Percentiles rank a stretch among this genome's conserved stretches.
phyloP scores from a whole-genome alignment of 169 alveolate genomes.

The Plasmodium chabaudi region DNA sequence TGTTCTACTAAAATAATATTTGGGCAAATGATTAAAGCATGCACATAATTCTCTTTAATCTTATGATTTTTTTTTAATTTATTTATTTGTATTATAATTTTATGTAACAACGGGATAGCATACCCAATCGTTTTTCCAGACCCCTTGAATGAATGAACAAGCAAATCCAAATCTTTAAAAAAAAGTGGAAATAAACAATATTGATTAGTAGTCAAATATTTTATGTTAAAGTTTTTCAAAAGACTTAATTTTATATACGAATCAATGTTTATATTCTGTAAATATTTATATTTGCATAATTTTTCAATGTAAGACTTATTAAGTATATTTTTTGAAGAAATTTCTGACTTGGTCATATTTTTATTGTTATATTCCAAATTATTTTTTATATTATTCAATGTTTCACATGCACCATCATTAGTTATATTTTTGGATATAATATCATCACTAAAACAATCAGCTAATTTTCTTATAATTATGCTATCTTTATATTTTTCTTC shows the following conservation, averaged over 20 bases:
- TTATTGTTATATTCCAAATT: not conserved
- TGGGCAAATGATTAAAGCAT: slow-evolving; percentile 59
- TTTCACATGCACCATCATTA: not conserved
- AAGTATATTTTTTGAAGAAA: not conserved
- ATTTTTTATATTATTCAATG: not conserved
- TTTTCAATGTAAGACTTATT: not conserved
- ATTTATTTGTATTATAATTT: slow-evolving; percentile 50
- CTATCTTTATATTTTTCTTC: not conserved
- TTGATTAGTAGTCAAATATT: slow-evolving; percentile 61
- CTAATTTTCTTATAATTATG: not conserved
- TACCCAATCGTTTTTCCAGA: slow-evolving; percentile 58
- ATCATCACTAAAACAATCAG: not conserved
- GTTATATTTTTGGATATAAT: not conserved
- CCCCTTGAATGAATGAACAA: slow-evolving; percentile 46
- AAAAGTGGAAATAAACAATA: slow-evolving; percentile 58
- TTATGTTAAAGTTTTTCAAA: slow-evolving; percentile 38
- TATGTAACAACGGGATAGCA: slow-evolving; percentile 30
- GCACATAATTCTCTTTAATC: slow-evolving; percentile 29
- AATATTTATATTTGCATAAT: slow-evolving; percentile 1
- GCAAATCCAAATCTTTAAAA: slow-evolving; percentile 56
- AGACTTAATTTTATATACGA: slow-evolving; percentile 60
- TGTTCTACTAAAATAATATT: slow-evolving; percentile 65
- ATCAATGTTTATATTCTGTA: slow-evolving; percentile 25
- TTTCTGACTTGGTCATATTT: not conserved
- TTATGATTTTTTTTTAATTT: slow-evolving; percentile 21